Percentiles rank a stretch among this genome's conserved stretches.
Conservation (phyloP, 352 stramenopile genomes). For the Pythium biforme region DNA sequence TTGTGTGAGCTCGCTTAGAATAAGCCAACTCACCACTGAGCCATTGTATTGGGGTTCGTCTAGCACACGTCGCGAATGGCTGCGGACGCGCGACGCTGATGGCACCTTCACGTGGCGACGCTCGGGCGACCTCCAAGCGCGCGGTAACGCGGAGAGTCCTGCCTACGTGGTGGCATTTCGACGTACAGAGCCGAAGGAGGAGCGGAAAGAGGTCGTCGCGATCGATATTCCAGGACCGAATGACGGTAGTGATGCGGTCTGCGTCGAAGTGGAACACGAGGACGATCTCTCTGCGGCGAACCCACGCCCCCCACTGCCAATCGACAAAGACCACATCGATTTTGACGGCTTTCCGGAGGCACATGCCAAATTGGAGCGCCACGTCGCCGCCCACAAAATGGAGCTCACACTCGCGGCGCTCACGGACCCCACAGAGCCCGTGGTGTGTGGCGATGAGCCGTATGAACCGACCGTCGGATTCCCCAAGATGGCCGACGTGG, state of each 20-base stretch:
- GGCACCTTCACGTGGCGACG: not conserved
- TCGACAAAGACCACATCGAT: not conserved
- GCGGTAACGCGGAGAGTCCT: not conserved
- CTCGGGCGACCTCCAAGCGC: not conserved
- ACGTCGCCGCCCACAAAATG: not conserved
- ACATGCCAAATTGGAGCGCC: not conserved
- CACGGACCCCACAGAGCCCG: not conserved
- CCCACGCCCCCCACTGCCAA: not conserved
- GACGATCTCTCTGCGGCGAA: not conserved
- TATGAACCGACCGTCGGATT: not conserved
- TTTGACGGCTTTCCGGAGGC: not conserved
- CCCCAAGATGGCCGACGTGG: not conserved
- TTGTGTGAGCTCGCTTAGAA: not conserved
- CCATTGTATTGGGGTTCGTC: too few relatives aligned
- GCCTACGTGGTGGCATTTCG: slow-evolving; percentile 9
- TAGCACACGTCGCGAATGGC: slow-evolving; percentile 6
- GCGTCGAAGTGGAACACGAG: not conserved
- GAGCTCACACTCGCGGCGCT: not conserved
- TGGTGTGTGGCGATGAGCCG: not conserved
- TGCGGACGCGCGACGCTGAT: not conserved
- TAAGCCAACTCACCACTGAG: not conserved
- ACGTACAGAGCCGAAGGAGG: not conserved
- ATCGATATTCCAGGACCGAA: not conserved
- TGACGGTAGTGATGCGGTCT: not conserved
- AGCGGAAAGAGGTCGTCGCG: not conserved